Base-by-base conservation (phyloP, 2,329 filamentous ascomycete genomes). In the Thelonectria rubi region DNA sequence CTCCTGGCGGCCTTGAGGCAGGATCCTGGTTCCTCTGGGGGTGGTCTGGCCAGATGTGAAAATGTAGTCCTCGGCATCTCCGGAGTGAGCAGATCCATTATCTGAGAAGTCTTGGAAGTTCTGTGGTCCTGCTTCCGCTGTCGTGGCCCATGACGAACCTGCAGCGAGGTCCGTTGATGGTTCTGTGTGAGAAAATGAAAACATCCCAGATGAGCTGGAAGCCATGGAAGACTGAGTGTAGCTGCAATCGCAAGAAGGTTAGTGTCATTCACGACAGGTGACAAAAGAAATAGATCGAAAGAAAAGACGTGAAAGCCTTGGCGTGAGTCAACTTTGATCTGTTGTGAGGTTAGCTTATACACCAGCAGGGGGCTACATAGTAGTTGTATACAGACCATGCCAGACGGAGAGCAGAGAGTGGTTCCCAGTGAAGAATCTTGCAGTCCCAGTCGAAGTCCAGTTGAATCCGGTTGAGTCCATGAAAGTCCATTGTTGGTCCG, bases 141-240 rank as follows among this genome's bases (percentile, higher is more conserved):
- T 77, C 73, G 81, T 73, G 70, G 82, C 84, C 85, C 85, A 87
- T 73, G 82, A 78, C 74, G 83, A 80, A 79, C 82, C 80, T 70
- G 76, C 76, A 63, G 85, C 79, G 75, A 84, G 81, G 80, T 85
- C 84, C 73, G 82, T 70, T 75, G 82, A 78, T 80, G 83, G 82
- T 84, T 82, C 84, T 82, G 84, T 83, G 74, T 86, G 84, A 82
- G 82, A 81, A 77, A 83, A 85, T 78, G 83, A 80, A 82, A 85
- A 85, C 75, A 85, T 80, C 75, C 81, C 81, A 68, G 77, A 77
- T 58, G 81, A 73, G 76, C 74, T 79, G 72, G 82, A 76, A 72
- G 81, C 75, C 78, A 86, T 79, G 65, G 81, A 78, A 74, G 81
- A 78, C 73, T 83, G 83, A 63, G 80, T 78, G 72, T 80, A 83